A percentile compares a stretch with the other conserved stretches of the same genome.
Conservation (phyloP, 2,329 filamentous ascomycete genomes). For the Colletotrichum chlorophyti region DNA sequence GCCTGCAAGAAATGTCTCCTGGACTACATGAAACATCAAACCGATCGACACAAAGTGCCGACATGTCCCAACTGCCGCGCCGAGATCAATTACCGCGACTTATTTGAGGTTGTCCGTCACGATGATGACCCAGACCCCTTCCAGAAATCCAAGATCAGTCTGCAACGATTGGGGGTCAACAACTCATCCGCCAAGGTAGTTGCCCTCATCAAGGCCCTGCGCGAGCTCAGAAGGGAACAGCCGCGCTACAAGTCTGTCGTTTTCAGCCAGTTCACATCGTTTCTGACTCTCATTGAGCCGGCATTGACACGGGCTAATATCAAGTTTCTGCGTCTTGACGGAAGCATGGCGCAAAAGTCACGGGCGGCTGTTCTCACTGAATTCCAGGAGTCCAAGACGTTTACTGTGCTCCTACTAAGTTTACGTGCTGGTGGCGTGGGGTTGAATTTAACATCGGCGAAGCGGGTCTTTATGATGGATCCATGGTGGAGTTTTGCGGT, state of each 20-base stretch:
- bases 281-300: conserved; percentile 88
- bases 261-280: conserved; percentile 97
- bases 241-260: conserved; percentile 84
- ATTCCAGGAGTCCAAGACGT: conserved; percentile 69
- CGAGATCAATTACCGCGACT: conserved; percentile 78
- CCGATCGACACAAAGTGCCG: conserved; percentile 75
- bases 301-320: conserved; percentile 77
- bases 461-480: conserved; percentile 97
- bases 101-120: conserved; percentile 91
- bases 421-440: conserved; percentile 92
- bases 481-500: conserved; percentile 99
- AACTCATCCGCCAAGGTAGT: conserved; percentile 89
- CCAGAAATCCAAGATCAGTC: conserved; percentile 59
- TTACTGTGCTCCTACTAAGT: conserved; percentile 81
- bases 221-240: conserved; percentile 69
- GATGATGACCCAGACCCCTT: conserved; percentile 62
- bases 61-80: conserved; percentile 92
- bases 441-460: conserved; percentile 88
- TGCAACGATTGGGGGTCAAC: conserved; percentile 66
- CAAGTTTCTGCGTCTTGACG: conserved; percentile 86
- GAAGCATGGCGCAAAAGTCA: conserved; percentile 84
- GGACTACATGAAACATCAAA: conserved; percentile 87
- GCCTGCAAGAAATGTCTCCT: conserved; percentile 94
- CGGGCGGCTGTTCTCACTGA: conserved; percentile 79
- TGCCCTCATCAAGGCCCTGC: conserved; percentile 78